Base-by-base conservation (phyloP, 2,329 filamentous ascomycete species). In the Epichloe scottii region DNA sequence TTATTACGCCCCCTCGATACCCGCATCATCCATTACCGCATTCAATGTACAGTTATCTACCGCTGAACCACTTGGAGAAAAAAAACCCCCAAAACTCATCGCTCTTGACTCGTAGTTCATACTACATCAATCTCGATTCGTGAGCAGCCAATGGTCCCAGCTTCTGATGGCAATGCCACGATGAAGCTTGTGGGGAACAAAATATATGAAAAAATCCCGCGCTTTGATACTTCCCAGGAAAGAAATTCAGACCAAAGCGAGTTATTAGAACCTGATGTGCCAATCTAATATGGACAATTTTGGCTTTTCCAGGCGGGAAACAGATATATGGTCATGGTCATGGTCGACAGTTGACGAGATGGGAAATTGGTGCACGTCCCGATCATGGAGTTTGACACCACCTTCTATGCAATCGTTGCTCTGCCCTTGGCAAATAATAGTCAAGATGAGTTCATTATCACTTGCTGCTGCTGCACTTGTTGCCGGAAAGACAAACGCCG, bases 401-500 rank as follows among this genome's bases (percentile, higher is more conserved):
- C 26, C 26, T 34, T 34, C 42, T 19, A 37, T 48, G n/a, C 15
- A 7, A 17, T 37, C 10, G 2, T 44, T 45, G 19, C 34, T 49
- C 30, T 12, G 6, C 14, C 17, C 19, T 40, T 3, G 21, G 15
- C 5, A 17, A 38, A 30, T 21, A 11, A 33, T 11, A 30, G 26
- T 11, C 26, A 8, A 30, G 26, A 30, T 30, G 8, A 10, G 3
- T 30, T 30, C 26, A 8, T 11, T 33, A 30, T 35, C 26, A 38
- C 30, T 52, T 49, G 39, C 42, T n/a, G 39, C 51, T n/a, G n/a
- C 46, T 38, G 39, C 55, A 56, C 19, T 47, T 52, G 7, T 53
- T 51, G 43, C 54, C 63, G 46, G 62, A 61, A 39, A 77, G 58
- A 42, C 65, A 68, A 48, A 81, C 61, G 46, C 75, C 77, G 14